Conservation (phyloP, 305 asterid species). For the Fraxinus platypoda region DNA sequence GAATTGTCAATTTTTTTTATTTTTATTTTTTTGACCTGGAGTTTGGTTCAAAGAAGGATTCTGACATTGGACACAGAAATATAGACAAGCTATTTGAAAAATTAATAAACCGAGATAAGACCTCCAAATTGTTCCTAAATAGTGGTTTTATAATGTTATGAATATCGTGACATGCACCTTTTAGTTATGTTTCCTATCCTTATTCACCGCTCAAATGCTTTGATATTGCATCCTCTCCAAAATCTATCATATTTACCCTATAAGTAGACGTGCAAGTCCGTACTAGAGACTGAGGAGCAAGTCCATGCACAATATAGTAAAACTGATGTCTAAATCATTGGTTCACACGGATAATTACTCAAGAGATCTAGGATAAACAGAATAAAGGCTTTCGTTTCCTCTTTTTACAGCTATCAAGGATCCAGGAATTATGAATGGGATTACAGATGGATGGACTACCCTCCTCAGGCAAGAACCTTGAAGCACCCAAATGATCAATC, state of each 20-base stretch:
- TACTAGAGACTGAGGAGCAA: neutral
- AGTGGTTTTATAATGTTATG: neutral
- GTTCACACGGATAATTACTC: neutral
- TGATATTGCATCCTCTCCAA: neutral
- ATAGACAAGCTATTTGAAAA: neutral
- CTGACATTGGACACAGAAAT: neutral
- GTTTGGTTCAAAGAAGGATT: neutral
- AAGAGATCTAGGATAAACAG: neutral
- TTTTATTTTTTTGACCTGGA: neutral
- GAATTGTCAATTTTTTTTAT: neutral
- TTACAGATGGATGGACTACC: conserved; percentile 95
- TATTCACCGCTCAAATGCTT: neutral
- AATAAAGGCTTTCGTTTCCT: neutral
- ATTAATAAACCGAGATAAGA: neutral
- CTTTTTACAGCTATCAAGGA: conserved; percentile 42
- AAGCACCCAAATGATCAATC: conserved; percentile 84
- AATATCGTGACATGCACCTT: neutral
- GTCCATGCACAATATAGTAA: neutral
- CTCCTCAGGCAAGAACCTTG: conserved; percentile 58
- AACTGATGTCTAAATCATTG: neutral
- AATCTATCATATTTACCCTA: neutral
- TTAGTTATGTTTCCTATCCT: neutral
- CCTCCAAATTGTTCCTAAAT: neutral
- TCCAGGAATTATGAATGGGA: conserved; percentile 79
- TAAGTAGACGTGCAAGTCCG: neutral